Percentiles rank a stretch among this genome's conserved stretches.
These are phyloP conservation scores for Mycena leptocephala DNA, from an alignment of 768 basidiomycete species.

Conservation along the genomic window DNA sequence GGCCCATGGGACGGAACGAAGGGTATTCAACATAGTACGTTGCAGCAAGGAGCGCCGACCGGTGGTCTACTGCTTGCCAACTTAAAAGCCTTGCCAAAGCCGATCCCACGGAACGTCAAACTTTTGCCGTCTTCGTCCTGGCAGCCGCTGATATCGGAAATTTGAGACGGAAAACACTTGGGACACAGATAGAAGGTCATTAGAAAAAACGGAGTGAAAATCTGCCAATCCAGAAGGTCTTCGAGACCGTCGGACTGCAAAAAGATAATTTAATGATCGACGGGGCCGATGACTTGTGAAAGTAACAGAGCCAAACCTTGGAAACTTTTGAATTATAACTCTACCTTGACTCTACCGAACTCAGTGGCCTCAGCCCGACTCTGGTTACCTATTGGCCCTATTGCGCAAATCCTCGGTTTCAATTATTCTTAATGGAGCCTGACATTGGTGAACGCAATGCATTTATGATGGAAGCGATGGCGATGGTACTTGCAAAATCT, in stretches of 20 bases:
- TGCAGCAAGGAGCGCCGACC: too few species aligned
- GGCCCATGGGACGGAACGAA: too few species aligned
- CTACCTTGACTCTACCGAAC: background rate
- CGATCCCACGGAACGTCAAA: too few species aligned
- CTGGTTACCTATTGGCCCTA: too few species aligned
- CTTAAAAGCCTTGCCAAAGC: too few species aligned
- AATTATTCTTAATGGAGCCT: background rate
- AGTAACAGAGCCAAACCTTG: background rate
- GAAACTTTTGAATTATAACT: background rate
- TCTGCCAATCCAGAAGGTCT: background rate
- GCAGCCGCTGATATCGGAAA: too few species aligned
- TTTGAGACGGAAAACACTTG: too few species aligned
- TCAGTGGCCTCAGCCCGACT: background rate
- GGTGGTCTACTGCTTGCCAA: too few species aligned
- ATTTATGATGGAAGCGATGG: slow-evolving; percentile 84
- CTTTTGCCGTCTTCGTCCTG: too few species aligned
- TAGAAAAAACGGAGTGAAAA: too few species aligned
- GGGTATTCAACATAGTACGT: too few species aligned
- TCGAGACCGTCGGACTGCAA: background rate
- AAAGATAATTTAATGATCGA: background rate
- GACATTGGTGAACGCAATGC: background rate
- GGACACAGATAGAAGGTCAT: too few species aligned
- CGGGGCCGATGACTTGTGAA: background rate
- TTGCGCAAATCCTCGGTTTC: background rate
- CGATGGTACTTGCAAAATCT: slow-evolving; percentile 69